Conservation (phyloP, 2,329 filamentous ascomycete species). For the Pyricularia grisea region DNA sequence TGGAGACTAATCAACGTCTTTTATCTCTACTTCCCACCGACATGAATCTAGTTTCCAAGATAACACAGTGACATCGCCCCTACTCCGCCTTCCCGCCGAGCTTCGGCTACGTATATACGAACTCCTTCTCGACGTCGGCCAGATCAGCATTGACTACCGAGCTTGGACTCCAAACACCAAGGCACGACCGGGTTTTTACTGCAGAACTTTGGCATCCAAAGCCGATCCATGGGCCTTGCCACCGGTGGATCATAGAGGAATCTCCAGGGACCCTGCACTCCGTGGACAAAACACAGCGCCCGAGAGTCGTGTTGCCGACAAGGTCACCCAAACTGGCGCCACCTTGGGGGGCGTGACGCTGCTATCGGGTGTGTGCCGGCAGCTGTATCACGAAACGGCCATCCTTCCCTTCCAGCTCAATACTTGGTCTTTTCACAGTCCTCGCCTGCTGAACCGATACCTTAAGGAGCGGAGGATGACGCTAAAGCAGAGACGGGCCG, state of each 20-base stretch:
- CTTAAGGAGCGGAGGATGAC: conserved; percentile 20
- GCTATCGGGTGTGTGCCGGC: conserved; percentile 23
- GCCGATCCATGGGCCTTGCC: conserved; percentile 19
- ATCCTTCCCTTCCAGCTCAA: conserved; percentile 23
- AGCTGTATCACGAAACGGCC: conserved; percentile 25
- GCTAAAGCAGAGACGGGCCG: conserved; percentile 19
- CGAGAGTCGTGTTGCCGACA: neutral
- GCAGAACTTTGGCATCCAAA: conserved; percentile 14
- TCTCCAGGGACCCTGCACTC: neutral
- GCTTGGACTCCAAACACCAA: conserved; percentile 9
- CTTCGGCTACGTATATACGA: conserved; percentile 24
- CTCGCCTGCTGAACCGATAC: conserved; percentile 22
- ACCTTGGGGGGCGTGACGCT: conserved; percentile 17
- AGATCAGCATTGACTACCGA: conserved; percentile 22
- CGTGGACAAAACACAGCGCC: neutral
- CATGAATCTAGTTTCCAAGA: conserved; percentile 13
- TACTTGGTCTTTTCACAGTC: conserved; percentile 22
- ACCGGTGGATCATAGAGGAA: neutral
- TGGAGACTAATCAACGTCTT: neutral
- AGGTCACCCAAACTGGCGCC: neutral
- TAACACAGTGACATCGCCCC: conserved; percentile 17
- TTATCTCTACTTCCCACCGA: neutral
- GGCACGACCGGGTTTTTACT: conserved; percentile 19
- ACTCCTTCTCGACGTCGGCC: conserved; percentile 20
- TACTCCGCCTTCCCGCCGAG: conserved; percentile 22